Evolutionary conservation across 345 rosid species (phyloP).

Genomic region (Boechera stricta): DNA sequence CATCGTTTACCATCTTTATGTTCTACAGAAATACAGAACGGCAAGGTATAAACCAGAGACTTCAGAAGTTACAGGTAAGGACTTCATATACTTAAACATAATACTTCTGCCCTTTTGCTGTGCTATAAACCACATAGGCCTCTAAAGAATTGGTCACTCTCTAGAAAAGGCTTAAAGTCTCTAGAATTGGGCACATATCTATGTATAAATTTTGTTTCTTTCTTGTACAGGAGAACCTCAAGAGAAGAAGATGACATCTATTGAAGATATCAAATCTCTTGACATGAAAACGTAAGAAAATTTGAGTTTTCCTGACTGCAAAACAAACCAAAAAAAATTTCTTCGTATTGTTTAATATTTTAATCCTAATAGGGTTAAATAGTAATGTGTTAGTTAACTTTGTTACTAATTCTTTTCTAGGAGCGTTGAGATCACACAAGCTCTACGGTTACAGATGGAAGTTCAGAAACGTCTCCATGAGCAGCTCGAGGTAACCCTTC

Average conservation of each 20-base stretch:
- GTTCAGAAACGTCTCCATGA: constrained; percentile 96
- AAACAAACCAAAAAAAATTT: not conserved
- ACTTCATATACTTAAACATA: constrained; percentile 1
- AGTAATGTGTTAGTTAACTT: not conserved
- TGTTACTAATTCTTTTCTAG: constrained; percentile 16
- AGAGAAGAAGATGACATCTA: constrained; percentile 58
- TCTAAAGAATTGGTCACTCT: constrained; percentile 8
- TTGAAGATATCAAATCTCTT: constrained; percentile 70
- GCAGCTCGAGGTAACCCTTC: constrained; percentile 76
- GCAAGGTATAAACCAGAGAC: constrained; percentile 87
- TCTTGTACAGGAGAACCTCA: constrained; percentile 59
- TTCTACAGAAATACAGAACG: constrained; percentile 81
- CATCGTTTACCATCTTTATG: constrained; percentile 5
- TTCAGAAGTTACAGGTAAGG: constrained; percentile 60
- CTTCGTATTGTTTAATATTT: not conserved
- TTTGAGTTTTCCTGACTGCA: not conserved
- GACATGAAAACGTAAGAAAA: constrained; percentile 83
- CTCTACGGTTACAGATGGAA: constrained; percentile 90
- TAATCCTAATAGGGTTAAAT: not conserved
- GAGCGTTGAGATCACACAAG: constrained; percentile 64
- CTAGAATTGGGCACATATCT: not conserved
- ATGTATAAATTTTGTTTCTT: constrained; percentile 30
- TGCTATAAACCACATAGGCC: constrained; percentile 11
- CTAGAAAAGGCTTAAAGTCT: not conserved
- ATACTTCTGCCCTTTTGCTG: not conserved